Percentiles rank a stretch among this genome's conserved stretches.
Evolutionary conservation across 805 yeast species (phyloP).

Genomic region (Blastobotrys muscicola): DNA sequence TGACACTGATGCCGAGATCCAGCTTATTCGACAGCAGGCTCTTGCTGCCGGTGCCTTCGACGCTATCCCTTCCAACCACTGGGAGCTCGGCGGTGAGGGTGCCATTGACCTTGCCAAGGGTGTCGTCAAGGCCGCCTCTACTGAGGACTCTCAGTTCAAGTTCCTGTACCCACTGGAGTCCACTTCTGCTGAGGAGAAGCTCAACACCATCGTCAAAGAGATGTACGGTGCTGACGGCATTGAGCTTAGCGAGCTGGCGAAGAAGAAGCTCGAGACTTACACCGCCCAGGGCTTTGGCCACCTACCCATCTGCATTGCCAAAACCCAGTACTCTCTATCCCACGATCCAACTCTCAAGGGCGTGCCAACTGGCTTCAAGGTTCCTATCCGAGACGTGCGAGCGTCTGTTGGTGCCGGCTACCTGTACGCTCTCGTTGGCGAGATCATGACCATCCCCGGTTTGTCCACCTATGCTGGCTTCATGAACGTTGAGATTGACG

Average conservation of each 20-base stretch:
- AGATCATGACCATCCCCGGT: constrained; percentile 96
- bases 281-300: constrained; percentile 81
- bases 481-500: constrained; percentile 91
- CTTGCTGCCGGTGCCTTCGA: constrained; percentile 83
- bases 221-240: constrained; percentile 91
- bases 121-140: constrained; percentile 61
- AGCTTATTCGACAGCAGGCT: constrained; percentile 68
- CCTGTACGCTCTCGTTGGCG: constrained; percentile 91
- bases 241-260: constrained; percentile 76
- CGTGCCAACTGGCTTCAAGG: constrained; percentile 86
- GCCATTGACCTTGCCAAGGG: constrained; percentile 77
- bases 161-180: constrained; percentile 60
- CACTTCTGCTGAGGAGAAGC: constrained; percentile 67
- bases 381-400: constrained; percentile 90
- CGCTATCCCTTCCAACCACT: constrained; percentile 85
- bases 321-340: constrained; percentile 92
- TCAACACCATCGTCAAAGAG: constrained; percentile 66
- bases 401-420: constrained; percentile 96
- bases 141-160: constrained; percentile 41
- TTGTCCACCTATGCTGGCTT: constrained; percentile 92
- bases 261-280: constrained; percentile 70
- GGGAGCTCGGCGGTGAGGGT: constrained; percentile 94
- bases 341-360: constrained; percentile 92
- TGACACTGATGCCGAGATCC: constrained; percentile 74
- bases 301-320: constrained; percentile 93